Evolutionary conservation across 768 basidiomycete genomes (phyloP), one percentile per base, ranked within the genome.

Genomic region (Epithele typhae): DNA sequence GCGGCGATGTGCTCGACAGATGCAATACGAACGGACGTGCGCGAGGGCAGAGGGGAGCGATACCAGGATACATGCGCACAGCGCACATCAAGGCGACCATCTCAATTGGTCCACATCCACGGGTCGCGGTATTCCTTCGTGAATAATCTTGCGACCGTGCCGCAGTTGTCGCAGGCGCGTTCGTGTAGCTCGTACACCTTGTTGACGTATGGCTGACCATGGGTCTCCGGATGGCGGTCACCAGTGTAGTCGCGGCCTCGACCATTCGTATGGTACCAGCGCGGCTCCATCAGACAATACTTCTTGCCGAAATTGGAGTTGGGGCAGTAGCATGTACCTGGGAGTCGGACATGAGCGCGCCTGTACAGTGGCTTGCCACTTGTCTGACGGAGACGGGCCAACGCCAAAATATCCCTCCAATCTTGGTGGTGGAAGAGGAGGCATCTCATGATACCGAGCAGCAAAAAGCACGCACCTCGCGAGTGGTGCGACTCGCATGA

Each of bases 251-350:
- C 24, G 22, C 54, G 54, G 19, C 56, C 60, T 24, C 56, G 60
- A 17, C 55, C 56, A 34, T 63, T 58, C 42, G 56, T 52, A 45
- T 68, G 65, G 45, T 67, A 68, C 51, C 54, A 62, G 25, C 53
- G 51, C 17, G 67, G 66, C 25, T 57, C 60, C 48, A 54, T 57
- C 19, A 45, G 41, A 47, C 67, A 69, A 42, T 69, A 68, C 14
- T 45, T 44, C 25, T 56, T 45, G 8, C 67, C 66, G 36, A 69
- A 67, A 43, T 69, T 68, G 17, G 60, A 62, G 34, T 60, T 58
- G 9, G 53, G 57, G 54, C 68, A 68, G 43, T 66, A 66, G 56
- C 68, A 68, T 8, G 66, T 65, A 17, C 68, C 66, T 70, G 24
- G 40, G 17, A n/a, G n/a, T n/a, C n/a, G n/a, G n/a, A n/a, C n/a